Base-by-base conservation (phyloP, 768 basidiomycete genomes). In the Tylopilus balloui region DNA sequence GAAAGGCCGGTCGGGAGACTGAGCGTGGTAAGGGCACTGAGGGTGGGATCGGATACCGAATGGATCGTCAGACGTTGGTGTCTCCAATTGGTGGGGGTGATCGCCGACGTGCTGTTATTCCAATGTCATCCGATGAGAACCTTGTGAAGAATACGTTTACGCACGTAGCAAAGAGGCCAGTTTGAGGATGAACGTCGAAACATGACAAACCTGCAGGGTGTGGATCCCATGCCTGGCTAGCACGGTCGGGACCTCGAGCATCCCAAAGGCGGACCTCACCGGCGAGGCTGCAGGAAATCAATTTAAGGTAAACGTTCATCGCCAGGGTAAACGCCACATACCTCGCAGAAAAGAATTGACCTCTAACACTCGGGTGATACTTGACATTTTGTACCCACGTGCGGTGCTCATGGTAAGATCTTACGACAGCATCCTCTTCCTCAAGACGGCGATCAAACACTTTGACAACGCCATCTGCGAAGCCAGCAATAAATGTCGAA, bases 261-360 rank as follows among this genome's bases (percentile, higher is more conserved):
- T 99, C 96, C 86, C 93, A 98, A 9, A 98, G 69, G 59, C 88
- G 88, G 35, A 96, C 86, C 58, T 89, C 83, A 1, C 96, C 96
- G 60, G 90, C 87, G 64, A 91, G 67, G 59, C 96, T 97, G 57
- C 14, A 24, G 12, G 34, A 34, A 31, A 34, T 52, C n/a, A 10
- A 46, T 48, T 12, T 21, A 45, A 11, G 3, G n/a, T 27, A 34
- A 1, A 34, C 5, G 31, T n/a, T 32, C 17, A 10, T n/a, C 7
- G 0, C 12, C 31, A 6, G 24, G 14, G 45, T 3, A 40, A 12
- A 28, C 4, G 37, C 35, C 10, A 61, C 80, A 34, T 57, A 95
- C 94, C 89, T 86, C 17, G 88, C 93, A 12, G 92, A 91, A 9
- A 97, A 66, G 59, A 96, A 78, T 55, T 92, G 88, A 6, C 76